Conservation (phyloP, 2,329 filamentous ascomycete genomes). For the Monosporascus sp. region DNA sequence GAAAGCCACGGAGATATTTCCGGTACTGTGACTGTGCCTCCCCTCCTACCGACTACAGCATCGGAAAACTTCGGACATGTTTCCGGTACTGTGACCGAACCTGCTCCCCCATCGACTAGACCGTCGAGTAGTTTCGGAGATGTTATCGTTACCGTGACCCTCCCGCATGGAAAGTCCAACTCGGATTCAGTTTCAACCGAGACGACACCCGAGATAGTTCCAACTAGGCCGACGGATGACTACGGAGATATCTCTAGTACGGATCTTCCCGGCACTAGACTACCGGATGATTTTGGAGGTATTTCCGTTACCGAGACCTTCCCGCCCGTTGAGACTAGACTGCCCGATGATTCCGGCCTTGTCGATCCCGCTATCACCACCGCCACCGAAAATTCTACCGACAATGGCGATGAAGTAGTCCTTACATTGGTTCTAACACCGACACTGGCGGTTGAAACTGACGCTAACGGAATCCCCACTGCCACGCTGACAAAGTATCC, state of each 20-base stretch:
- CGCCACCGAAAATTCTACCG: neutral
- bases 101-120: no score
- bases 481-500: conserved; percentile 7
- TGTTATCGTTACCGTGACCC: no score
- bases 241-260: no score
- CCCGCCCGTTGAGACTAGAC: neutral
- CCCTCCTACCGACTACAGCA: neutral
- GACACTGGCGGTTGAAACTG: conserved; percentile 2
- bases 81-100: neutral
- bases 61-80: neutral
- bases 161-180: no score
- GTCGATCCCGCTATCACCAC: conserved; percentile 5
- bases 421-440: conserved; percentile 7
- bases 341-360: conserved; percentile 5
- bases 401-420: neutral
- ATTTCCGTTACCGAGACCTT: neutral
- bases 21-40: neutral
- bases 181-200: no score
- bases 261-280: no score
- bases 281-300: neutral
- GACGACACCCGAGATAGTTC: no score
- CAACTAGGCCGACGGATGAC: no score
- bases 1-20: neutral
- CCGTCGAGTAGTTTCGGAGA: no score
- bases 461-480: conserved; percentile 7